A percentile compares a stretch with the other conserved stretches of the same genome.
phyloP scores from a whole-genome alignment of 2,329 filamentous ascomycete species.

The Fusarium armeniacum region DNA sequence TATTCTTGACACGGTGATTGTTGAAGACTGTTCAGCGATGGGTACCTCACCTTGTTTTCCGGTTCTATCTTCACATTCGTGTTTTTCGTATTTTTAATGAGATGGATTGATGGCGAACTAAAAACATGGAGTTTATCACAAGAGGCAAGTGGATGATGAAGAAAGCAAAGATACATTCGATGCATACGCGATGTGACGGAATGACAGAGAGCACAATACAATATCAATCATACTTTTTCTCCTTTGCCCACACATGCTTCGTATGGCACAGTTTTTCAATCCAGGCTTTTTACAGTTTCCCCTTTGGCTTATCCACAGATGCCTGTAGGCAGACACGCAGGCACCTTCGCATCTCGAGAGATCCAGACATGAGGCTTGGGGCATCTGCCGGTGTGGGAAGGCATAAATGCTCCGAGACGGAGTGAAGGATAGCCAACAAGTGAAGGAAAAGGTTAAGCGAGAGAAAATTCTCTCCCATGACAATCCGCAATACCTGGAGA shows the following conservation, averaged over 20 bases:
- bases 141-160: slow-evolving; percentile 12
- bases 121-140: slow-evolving; percentile 3
- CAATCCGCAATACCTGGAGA: slow-evolving; percentile 14
- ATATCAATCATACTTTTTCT: slow-evolving; percentile 36
- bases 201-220: slow-evolving; percentile 28
- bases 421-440: not conserved
- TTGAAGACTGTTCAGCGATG: slow-evolving; percentile 31
- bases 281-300: not conserved
- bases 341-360: slow-evolving; percentile 18
- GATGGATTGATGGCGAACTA: not conserved
- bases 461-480: slow-evolving; percentile 16
- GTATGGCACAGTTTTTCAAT: not conserved
- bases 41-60: not conserved
- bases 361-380: slow-evolving; percentile 4
- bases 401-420: slow-evolving; percentile 10
- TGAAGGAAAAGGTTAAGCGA: slow-evolving; percentile 17
- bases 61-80: not conserved
- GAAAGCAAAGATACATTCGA: slow-evolving; percentile 20
- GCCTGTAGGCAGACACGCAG: not conserved
- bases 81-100: slow-evolving; percentile 13
- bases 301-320: slow-evolving; percentile 1
- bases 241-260: not conserved
- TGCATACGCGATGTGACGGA: slow-evolving; percentile 45
- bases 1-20: slow-evolving; percentile 35
- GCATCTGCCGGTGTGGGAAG: not conserved